phyloP scores from a whole-genome alignment of 352 stramenopile genomes.

The Phytopythium litorale region DNA sequence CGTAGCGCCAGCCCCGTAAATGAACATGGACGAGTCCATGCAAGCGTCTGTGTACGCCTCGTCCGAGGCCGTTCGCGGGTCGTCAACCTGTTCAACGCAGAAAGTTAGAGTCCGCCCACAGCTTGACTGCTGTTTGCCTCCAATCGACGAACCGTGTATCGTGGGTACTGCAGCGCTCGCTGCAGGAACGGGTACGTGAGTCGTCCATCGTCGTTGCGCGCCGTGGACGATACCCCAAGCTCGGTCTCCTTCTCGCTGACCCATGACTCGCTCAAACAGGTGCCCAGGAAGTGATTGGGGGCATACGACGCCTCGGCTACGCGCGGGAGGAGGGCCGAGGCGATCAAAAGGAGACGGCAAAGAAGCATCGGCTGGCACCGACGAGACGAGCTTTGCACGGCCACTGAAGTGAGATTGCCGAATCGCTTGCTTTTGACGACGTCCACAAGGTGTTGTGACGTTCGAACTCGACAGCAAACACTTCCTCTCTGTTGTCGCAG shows the following conservation, averaged over 20 bases:
- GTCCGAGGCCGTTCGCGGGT: constrained; percentile 15
- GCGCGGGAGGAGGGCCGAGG: too few relatives aligned
- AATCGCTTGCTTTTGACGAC: background rate
- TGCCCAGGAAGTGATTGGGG: constrained; percentile 42
- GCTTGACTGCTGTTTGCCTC: background rate
- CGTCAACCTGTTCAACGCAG: constrained; percentile 17
- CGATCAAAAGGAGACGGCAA: background rate
- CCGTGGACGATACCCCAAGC: constrained; percentile 13
- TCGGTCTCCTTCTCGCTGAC: constrained; percentile 21
- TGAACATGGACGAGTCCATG: constrained; percentile 6
- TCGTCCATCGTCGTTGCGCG: constrained; percentile 20
- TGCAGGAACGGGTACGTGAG: constrained; percentile 41
- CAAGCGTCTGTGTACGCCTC: constrained; percentile 10
- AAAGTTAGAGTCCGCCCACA: background rate
- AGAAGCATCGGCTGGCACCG: background rate
- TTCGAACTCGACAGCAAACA: too few relatives aligned
- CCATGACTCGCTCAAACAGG: constrained; percentile 37
- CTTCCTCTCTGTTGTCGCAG: too few relatives aligned
- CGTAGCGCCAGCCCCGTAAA: constrained; percentile 21
- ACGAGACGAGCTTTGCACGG: background rate
- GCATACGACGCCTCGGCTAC: constrained; percentile 1
- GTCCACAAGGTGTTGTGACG: too few relatives aligned
- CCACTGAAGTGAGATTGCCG: background rate
- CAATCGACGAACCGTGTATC: constrained; percentile 17
- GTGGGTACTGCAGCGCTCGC: constrained; percentile 18